These are phyloP conservation scores for Lavandula angustifolia DNA, from an alignment of 257 asterid species.

Conservation along the genomic window DNA sequence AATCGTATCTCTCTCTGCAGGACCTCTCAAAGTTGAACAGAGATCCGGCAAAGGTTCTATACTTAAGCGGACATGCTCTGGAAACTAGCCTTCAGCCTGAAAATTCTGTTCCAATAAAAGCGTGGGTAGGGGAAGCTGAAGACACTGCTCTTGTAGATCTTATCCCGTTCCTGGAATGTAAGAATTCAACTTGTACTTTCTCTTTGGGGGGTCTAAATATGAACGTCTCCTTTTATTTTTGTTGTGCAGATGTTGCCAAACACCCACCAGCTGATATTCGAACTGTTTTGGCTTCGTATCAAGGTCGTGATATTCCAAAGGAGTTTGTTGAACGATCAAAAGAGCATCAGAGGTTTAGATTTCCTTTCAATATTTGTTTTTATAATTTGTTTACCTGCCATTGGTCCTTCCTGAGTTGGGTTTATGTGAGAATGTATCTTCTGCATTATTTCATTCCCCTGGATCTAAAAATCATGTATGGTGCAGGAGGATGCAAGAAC, in stretches of 20 bases:
- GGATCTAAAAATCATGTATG: neutral
- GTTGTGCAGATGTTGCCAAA: slow-evolving; percentile 70
- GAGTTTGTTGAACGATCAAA: slow-evolving; percentile 88
- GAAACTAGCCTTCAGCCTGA: slow-evolving; percentile 87
- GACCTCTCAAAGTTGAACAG: slow-evolving; percentile 85
- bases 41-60: slow-evolving; percentile 75
- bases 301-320: slow-evolving; percentile 77
- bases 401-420: slow-evolving; percentile 8
- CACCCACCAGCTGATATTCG: slow-evolving; percentile 81
- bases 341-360: slow-evolving; percentile 63
- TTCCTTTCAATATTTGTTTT: slow-evolving; percentile 2
- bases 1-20: slow-evolving; percentile 50
- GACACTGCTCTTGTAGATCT: slow-evolving; percentile 89
- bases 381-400: neutral
- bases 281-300: slow-evolving; percentile 74
- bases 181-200: slow-evolving; percentile 34
- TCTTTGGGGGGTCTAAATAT: slow-evolving; percentile 22
- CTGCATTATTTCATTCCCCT: neutral
- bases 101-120: slow-evolving; percentile 62
- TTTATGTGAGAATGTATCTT: neutral
- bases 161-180: slow-evolving; percentile 90
- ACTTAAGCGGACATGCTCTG: slow-evolving; percentile 71
- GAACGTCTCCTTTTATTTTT: slow-evolving; percentile 10
- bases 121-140: slow-evolving; percentile 78
- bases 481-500: slow-evolving; percentile 76